Conservation (phyloP, 495 filamentous ascomycete genomes). For the Aspergillus sparsus region DNA sequence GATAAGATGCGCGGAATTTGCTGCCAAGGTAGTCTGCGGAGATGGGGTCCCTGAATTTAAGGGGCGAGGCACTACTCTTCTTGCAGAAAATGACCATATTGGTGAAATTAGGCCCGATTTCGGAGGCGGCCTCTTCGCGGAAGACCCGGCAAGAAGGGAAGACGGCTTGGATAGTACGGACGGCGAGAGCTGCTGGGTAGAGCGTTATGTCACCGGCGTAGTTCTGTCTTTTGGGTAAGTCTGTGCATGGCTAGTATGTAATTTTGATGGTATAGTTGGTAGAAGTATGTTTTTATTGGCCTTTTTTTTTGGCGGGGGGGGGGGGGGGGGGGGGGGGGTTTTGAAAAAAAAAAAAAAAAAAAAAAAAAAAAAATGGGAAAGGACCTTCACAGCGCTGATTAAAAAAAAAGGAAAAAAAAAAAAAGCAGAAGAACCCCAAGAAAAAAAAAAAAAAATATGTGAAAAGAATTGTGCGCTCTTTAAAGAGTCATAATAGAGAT, state of each 20-base stretch:
- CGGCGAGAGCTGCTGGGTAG: slow-evolving; percentile 66
- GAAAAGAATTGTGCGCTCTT: no score
- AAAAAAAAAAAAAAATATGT: no score
- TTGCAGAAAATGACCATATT: slow-evolving; percentile 79
- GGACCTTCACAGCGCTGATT: no score
- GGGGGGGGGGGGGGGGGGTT: no score
- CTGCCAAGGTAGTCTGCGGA: slow-evolving; percentile 71
- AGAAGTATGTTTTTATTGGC: not conserved
- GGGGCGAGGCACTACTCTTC: slow-evolving; percentile 39
- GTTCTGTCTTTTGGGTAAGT: slow-evolving; percentile 57
- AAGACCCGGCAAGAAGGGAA: slow-evolving; percentile 84
- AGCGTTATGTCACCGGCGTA: slow-evolving; percentile 90
- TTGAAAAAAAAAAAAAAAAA: no score
- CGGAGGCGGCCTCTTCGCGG: slow-evolving; percentile 66
- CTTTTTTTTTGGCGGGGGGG: no score
- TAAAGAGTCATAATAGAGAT: slow-evolving; percentile 12
- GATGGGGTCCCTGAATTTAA: slow-evolving; percentile 69
- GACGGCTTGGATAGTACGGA: slow-evolving; percentile 68
- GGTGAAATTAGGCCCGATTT: slow-evolving; percentile 68
- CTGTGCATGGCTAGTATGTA: not conserved
- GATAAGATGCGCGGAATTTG: slow-evolving; percentile 62
- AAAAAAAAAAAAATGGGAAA: no score
- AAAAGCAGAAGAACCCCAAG: no score
- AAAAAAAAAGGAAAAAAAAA: no score
- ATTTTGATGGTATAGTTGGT: not conserved